Evolutionary conservation across 164 flowering plant genomes (phyloP).

Genomic region (Vitis amurensis): DNA sequence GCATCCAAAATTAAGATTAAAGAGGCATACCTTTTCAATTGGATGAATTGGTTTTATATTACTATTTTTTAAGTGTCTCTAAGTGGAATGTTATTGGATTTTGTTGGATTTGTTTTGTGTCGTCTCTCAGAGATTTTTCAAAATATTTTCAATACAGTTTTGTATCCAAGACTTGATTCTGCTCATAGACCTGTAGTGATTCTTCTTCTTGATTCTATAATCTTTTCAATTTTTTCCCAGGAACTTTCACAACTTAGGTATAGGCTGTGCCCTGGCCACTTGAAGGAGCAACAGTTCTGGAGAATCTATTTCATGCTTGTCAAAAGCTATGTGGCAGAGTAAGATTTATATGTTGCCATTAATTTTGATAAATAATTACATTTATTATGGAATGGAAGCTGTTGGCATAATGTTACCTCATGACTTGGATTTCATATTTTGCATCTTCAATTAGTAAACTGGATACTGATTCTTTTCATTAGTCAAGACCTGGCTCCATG

Average conservation of each 20-base stretch:
- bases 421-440: too few species aligned
- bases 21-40: too few species aligned
- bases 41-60: too few species aligned
- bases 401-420: too few species aligned
- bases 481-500: too few species aligned
- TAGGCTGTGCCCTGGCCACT: slow-evolving; percentile 65
- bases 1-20: too few species aligned
- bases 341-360: slow-evolving; percentile 25
- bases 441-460: too few species aligned
- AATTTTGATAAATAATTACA: too few species aligned
- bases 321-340: slow-evolving; percentile 54
- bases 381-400: too few species aligned
- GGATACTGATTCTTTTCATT: too few species aligned
- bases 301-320: slow-evolving; percentile 74
- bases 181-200: not conserved
- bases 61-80: too few species aligned
- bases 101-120: not conserved
- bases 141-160: not conserved
- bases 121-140: not conserved
- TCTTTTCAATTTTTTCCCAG: slow-evolving; percentile 35
- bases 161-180: not conserved
- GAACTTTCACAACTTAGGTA: slow-evolving; percentile 79
- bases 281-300: slow-evolving; percentile 85
- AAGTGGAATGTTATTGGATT: not conserved
- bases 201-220: not conserved